Percentiles rank a stretch among this genome's conserved stretches.
These are phyloP conservation scores for Komagataella pastoris DNA, from an alignment of 805 yeast genomes.

Conservation along the genomic window DNA sequence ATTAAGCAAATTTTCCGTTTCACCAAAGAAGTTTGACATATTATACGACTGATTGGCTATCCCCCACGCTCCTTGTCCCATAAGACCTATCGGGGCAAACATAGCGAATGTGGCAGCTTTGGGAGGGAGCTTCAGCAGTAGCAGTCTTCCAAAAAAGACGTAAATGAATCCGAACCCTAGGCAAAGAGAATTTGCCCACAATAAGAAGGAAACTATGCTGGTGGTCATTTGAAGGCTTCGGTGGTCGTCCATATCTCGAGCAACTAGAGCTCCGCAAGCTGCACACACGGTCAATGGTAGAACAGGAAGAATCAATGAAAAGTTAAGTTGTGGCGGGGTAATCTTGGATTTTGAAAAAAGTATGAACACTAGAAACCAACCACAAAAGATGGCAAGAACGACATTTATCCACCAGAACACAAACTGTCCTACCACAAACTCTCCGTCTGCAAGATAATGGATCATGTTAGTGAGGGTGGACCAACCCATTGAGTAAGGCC, in stretches of 20 bases:
- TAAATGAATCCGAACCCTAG: constrained; percentile 43
- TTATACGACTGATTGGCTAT: constrained; percentile 26
- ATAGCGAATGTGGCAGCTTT: constrained; percentile 43
- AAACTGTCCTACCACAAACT: constrained; percentile 25
- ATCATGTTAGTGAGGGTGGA: constrained; percentile 51
- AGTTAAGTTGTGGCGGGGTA: constrained; percentile 29
- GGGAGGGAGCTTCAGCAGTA: constrained; percentile 46
- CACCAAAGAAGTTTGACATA: constrained; percentile 5
- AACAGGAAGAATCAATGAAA: constrained; percentile 58
- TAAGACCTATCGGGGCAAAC: constrained; percentile 70
- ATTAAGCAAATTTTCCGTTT: neutral
- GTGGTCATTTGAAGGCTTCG: constrained; percentile 33
- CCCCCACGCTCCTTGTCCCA: constrained; percentile 78
- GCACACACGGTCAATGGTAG: constrained; percentile 70
- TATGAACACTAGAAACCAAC: constrained; percentile 47
- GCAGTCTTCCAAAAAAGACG: constrained; percentile 45
- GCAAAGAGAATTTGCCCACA: constrained; percentile 60
- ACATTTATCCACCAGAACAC: constrained; percentile 65
- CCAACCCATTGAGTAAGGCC: constrained; percentile 73
- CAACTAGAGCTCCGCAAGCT: constrained; percentile 52
- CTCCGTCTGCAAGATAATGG: constrained; percentile 25
- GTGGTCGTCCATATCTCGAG: constrained; percentile 24
- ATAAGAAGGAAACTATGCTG: constrained; percentile 36
- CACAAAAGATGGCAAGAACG: constrained; percentile 36
- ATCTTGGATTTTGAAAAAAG: constrained; percentile 23